Evolutionary conservation across 352 stramenopile species (phyloP).

Genomic region (Phytophthora nicotianae): DNA sequence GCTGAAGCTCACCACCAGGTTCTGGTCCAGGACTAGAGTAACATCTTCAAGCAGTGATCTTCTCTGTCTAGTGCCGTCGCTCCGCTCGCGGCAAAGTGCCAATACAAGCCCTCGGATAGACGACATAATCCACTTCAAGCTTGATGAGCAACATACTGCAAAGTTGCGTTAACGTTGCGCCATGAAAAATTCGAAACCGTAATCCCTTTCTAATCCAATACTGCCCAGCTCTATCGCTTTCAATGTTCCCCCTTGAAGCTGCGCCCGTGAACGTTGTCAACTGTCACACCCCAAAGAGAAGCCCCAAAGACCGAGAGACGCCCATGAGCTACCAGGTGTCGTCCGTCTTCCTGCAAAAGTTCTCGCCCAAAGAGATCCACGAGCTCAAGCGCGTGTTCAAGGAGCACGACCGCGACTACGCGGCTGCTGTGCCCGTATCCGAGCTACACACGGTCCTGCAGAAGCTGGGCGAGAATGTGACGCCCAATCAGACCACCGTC

Average conservation of each 20-base stretch:
- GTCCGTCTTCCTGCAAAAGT: conserved; percentile 85
- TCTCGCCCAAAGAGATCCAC: conserved; percentile 88
- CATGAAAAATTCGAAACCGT: conserved; percentile 16
- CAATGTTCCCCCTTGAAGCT: conserved; percentile 25
- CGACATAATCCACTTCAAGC: neutral
- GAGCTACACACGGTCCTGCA: conserved; percentile 71
- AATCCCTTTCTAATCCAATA: conserved; percentile 12
- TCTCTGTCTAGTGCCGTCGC: neutral
- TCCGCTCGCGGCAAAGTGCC: neutral
- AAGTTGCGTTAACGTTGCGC: neutral
- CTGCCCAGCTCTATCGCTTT: conserved; percentile 3
- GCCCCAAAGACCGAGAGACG: conserved; percentile 2
- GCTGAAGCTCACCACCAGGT: neutral
- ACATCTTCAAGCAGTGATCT: neutral
- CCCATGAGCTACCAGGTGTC: conserved; percentile 87
- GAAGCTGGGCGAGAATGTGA: conserved; percentile 84
- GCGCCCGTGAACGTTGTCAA: conserved; percentile 2
- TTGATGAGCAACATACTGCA: neutral
- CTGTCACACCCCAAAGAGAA: conserved; percentile 19
- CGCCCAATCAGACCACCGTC: conserved; percentile 53
- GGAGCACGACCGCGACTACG: conserved; percentile 78
- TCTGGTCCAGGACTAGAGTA: neutral
- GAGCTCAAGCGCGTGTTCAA: conserved; percentile 88
- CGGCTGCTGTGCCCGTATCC: conserved; percentile 50
- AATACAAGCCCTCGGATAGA: neutral